Percentiles rank a stretch among this genome's conserved stretches.
phyloP scores from a whole-genome alignment of 202 grass and related monocot species.

The Schoenoplectus triqueter region DNA sequence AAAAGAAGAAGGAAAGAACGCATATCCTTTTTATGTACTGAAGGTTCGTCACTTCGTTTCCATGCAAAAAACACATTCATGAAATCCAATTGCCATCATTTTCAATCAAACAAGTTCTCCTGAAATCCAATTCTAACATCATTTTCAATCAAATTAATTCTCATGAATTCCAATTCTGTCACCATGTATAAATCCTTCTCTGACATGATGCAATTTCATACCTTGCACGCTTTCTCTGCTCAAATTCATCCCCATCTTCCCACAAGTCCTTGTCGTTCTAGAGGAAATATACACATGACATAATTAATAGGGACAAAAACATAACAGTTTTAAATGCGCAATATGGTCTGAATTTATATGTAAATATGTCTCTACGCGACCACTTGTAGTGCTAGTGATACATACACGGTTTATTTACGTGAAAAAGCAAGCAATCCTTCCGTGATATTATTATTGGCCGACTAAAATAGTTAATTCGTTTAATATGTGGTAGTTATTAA shows the following conservation, averaged over 20 bases:
- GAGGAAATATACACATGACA: background rate
- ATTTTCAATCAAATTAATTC: background rate
- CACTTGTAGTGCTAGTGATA: too few relatives aligned
- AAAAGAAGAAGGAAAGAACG: background rate
- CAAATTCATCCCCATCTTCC: background rate
- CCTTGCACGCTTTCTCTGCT: slow-evolving; percentile 31
- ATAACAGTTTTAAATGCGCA: background rate
- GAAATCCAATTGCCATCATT: slow-evolving; percentile 15
- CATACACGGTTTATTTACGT: background rate
- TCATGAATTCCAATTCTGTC: too few relatives aligned
- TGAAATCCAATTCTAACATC: background rate
- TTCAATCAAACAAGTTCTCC: too few relatives aligned
- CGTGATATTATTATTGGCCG: too few relatives aligned
- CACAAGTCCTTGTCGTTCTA: background rate
- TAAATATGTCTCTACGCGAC: background rate
- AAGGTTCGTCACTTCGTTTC: too few relatives aligned
- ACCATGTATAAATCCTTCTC: slow-evolving; percentile 10
- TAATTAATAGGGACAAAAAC: slow-evolving; percentile 17
- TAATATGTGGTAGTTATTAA: background rate
- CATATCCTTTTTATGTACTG: background rate
- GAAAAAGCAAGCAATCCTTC: background rate
- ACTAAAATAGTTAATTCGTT: background rate
- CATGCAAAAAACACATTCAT: background rate
- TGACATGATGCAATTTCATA: slow-evolving; percentile 21
- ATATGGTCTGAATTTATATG: background rate